Conservation (phyloP, 768 basidiomycete genomes). For the Mycena rebaudengoi region DNA sequence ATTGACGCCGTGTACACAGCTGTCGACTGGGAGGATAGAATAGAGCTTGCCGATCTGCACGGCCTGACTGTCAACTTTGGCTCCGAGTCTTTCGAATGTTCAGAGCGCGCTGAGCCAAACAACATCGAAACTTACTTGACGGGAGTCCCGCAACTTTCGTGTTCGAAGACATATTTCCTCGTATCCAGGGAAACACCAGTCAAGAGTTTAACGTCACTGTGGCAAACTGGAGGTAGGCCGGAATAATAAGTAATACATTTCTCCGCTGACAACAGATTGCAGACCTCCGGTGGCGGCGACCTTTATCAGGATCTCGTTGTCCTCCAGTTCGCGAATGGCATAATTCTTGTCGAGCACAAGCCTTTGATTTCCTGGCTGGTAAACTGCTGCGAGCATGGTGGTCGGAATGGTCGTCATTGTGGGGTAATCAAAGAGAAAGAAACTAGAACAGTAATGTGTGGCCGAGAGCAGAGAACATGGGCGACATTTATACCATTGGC, state of each 20-base stretch:
- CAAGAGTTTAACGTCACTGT: conserved; percentile 15
- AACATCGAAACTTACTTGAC: conserved; percentile 9
- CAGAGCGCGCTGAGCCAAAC: not conserved
- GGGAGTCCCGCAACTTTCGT: conserved; percentile 22
- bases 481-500: not conserved
- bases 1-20: conserved; percentile 12
- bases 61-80: conserved; percentile 15
- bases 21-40: conserved; percentile 2
- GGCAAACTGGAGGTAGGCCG: conserved; percentile 12
- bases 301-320: conserved; percentile 27
- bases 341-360: conserved; percentile 21
- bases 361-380: conserved; percentile 8
- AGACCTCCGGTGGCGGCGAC: conserved; percentile 20
- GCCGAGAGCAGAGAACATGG: not conserved
- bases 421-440: not conserved
- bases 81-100: conserved; percentile 14
- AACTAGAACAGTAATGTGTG: not conserved
- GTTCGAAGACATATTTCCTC: conserved; percentile 21
- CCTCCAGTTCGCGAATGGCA: conserved; percentile 18
- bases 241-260: not conserved
- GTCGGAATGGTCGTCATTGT: conserved; percentile 7
- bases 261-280: not conserved
- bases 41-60: conserved; percentile 19
- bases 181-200: conserved; percentile 17
- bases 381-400: conserved; percentile 25